A percentile compares a stretch with the other conserved stretches of the same genome.
phyloP scores from a whole-genome alignment of 2,329 filamentous ascomycete species.

The Fusarium hainanense region DNA sequence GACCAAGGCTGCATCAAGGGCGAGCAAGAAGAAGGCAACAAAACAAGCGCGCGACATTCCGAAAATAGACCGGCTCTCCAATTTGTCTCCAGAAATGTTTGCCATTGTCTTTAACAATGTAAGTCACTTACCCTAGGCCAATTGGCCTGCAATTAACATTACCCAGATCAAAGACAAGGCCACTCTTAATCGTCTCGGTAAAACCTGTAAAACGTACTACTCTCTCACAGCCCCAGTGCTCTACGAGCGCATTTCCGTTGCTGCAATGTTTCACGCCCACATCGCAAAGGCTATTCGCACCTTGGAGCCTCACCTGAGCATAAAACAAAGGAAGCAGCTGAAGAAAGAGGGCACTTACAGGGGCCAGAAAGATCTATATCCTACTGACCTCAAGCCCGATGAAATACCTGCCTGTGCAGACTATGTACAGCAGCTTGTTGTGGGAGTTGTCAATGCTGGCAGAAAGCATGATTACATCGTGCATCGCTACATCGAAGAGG shows the following conservation, averaged over 20 bases:
- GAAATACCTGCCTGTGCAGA: slow-evolving; percentile 14
- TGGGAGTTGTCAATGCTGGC: slow-evolving; percentile 4
- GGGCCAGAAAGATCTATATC: slow-evolving; percentile 18
- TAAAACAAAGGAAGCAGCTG: slow-evolving; percentile 26
- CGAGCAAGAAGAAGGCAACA: not conserved
- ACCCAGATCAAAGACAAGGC: not conserved
- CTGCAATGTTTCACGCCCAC: slow-evolving; percentile 19
- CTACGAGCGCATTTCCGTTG: slow-evolving; percentile 18
- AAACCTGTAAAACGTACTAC: slow-evolving; percentile 32
- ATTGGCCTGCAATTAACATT: not conserved
- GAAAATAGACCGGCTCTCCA: not conserved
- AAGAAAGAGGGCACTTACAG: slow-evolving; percentile 30
- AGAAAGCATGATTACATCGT: slow-evolving; percentile 28
- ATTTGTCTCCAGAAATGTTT: slow-evolving; percentile 27
- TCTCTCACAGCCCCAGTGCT: slow-evolving; percentile 18
- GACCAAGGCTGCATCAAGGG: not conserved
- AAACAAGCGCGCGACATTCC: not conserved
- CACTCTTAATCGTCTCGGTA: slow-evolving; percentile 6
- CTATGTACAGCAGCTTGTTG: slow-evolving; percentile 18
- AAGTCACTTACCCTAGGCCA: not conserved
- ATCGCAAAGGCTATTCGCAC: slow-evolving; percentile 32
- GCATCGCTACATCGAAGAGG: slow-evolving; percentile 30
- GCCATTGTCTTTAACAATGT: slow-evolving; percentile 21
- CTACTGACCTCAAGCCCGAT: not conserved
- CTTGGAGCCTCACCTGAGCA: slow-evolving; percentile 28